Evolutionary conservation across 768 basidiomycete species (phyloP), one percentile per base, ranked within the genome.

Genomic region (Artomyces pyxidatus): DNA sequence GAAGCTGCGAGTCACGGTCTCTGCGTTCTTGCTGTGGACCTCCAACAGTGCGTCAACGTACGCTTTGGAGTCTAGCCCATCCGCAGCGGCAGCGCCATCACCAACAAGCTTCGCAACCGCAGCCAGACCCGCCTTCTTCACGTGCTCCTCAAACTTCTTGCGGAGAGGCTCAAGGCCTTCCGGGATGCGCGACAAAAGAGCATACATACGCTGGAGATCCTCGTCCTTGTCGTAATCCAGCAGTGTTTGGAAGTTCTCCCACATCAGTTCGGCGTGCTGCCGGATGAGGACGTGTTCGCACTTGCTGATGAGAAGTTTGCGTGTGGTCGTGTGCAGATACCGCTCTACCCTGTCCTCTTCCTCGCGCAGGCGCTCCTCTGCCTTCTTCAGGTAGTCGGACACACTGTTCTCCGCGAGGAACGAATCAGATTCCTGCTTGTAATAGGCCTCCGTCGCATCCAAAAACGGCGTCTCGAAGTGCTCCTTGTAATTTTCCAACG

Each of bases 311-410:
- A 88, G 74, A 26, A 80, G 74, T 64, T 90, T 92, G 61, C 88
- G 79, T 17, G 95, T 96, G 50, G 82, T 82, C 6, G 85, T 84
- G 67, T 95, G 86, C 39, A 99, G 75, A 66, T 96, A 97, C 45
- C 90, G 77, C 63, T 96, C 94, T 19, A 97, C 91, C 21, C 95
- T 81, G 61, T 94, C 89, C 65, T 95, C 91, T 60, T 99, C 95
- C 66, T 99, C 94, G 49, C 81, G 79, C 50, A 99, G 69, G 39
- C 95, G 80, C 60, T 88, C 87, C 62, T 96, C 95, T 1, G 91
- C 94, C 66, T 89, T 94, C 71, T 83, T 92, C 63, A 99, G 72
- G 65, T 97, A 99, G 62, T 97, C 95, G 11, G 90, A 88, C 43
- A 97, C 85, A 49, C 78, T 86, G 68, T 91, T 91, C 60, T 84